Percentiles rank a stretch among this genome's conserved stretches.
These are phyloP conservation scores for Moricandia moricandioides DNA, from an alignment of 345 rosid genomes.

Conservation along the genomic window DNA sequence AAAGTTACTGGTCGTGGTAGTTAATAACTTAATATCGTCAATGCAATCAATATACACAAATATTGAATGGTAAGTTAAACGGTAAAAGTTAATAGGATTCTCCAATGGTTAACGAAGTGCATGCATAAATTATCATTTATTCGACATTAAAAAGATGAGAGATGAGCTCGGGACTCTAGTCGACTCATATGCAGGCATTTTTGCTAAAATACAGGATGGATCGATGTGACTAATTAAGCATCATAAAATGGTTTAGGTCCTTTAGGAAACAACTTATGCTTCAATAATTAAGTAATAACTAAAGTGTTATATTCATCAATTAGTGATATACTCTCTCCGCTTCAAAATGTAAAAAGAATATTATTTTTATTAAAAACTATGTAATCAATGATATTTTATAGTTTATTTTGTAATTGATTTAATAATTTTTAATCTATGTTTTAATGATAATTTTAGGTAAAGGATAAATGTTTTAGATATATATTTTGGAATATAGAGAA, in stretches of 20 bases:
- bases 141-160: not conserved
- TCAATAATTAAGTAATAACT: conserved; percentile 11
- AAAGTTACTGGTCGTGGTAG: not conserved
- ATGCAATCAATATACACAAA: not conserved
- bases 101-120: not conserved
- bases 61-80: conserved; percentile 2
- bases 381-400: no score
- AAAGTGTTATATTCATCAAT: not conserved
- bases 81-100: not conserved
- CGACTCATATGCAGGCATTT: not conserved
- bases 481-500: no score
- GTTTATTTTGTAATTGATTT: no score
- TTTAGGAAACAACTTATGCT: not conserved
- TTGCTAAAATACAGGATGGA: not conserved
- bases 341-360: no score
- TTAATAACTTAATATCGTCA: not conserved
- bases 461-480: no score
- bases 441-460: no score
- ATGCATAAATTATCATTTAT: not conserved
- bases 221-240: not conserved
- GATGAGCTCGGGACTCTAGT: not conserved
- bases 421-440: no score
- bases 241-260: not conserved
- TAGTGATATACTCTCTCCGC: no score
- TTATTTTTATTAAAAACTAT: no score